Percentiles rank a stretch among this genome's conserved stretches.
Evolutionary conservation across 495 filamentous ascomycete species (phyloP).

Genomic region (Neurospora sp.): DNA sequence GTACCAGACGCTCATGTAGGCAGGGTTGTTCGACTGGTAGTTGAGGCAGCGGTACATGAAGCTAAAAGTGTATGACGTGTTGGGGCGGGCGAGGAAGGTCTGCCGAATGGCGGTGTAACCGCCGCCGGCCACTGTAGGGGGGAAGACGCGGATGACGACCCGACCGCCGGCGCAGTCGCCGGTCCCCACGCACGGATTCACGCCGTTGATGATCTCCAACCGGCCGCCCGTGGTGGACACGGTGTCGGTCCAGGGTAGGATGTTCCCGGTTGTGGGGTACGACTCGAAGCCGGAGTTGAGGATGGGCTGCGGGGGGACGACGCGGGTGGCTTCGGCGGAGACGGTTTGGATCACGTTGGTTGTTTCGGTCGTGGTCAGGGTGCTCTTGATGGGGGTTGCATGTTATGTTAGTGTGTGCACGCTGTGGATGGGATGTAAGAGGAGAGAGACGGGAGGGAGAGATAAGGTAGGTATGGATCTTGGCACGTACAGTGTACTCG

Average conservation of each 20-base stretch:
- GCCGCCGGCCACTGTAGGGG: not conserved
- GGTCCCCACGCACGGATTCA: slow-evolving; percentile 7
- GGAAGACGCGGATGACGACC: slow-evolving; percentile 11
- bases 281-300: slow-evolving; percentile 7
- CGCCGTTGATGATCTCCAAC: slow-evolving; percentile 7
- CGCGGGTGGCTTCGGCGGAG: slow-evolving; percentile 1
- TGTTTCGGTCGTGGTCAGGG: slow-evolving; percentile 2
- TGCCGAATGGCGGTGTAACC: slow-evolving; percentile 1
- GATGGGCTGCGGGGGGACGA: slow-evolving; percentile 6
- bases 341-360: slow-evolving; percentile 3
- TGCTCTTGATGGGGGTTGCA: not conserved
- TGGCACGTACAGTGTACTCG: slow-evolving; percentile 1
- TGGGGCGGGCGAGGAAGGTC: slow-evolving; percentile 9
- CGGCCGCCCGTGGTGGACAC: slow-evolving; percentile 2
- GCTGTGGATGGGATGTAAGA: not conserved
- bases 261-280: slow-evolving; percentile 6
- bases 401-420: not conserved
- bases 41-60: slow-evolving; percentile 17
- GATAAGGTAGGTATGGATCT: too few relatives aligned
- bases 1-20: not conserved
- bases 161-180: slow-evolving; percentile 7
- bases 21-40: slow-evolving; percentile 7
- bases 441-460: not conserved
- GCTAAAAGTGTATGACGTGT: slow-evolving; percentile 7
- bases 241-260: slow-evolving; percentile 9